Base-by-base conservation (phyloP, 352 stramenopile genomes). In the Phytopythium litorale region DNA sequence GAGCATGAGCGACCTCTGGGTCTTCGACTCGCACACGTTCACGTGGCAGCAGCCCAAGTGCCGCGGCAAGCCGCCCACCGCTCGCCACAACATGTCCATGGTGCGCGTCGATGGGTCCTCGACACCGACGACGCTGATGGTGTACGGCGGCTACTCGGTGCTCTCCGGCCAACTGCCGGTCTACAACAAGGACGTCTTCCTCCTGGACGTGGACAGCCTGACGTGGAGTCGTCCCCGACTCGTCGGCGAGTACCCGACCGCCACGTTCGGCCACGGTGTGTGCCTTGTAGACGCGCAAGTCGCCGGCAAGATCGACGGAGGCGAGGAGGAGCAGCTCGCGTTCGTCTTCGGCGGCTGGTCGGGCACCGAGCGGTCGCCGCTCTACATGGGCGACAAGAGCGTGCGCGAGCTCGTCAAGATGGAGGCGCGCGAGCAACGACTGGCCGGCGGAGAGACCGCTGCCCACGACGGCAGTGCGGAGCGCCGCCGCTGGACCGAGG, bases 111-210 rank as follows among this genome's bases (percentile, higher is more conserved):
- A n/a, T 15, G 53, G 37, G n/a, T 15, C 35, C 33, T 7, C 37
- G 19, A 33, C 63, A 2, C 51, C 59, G 3, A 51, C 70, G 6
- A 62, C 67, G 13, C 55, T 92, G 18, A 23, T 97, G 43, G 73
- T 95, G 23, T 94, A 89, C 67, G 91, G 91, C 32, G 92, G 91
- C 50, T 94, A 92, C 66, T 74, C 67, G 8, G 76, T 90, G 15
- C 51, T 75, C 3, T 61, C 68, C 0, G 72, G 86, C 7, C 55
- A 68, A 19, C 64, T 89, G 38, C 82, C 81, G 6, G 78, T 79
- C 50, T 92, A 91, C 68, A 87, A 88, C 69, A 88, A 89, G 57
- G 83, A 92, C 66, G 60, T 92, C 23, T 87, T 88, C 59, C 69
- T 88, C 19, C 66, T 92, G 18, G 76, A 94, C 60, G 79, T 71